Evolutionary conservation across 805 yeast genomes (phyloP), one percentile per base, ranked within the genome.

Genomic region (Clavispora asparagi): DNA sequence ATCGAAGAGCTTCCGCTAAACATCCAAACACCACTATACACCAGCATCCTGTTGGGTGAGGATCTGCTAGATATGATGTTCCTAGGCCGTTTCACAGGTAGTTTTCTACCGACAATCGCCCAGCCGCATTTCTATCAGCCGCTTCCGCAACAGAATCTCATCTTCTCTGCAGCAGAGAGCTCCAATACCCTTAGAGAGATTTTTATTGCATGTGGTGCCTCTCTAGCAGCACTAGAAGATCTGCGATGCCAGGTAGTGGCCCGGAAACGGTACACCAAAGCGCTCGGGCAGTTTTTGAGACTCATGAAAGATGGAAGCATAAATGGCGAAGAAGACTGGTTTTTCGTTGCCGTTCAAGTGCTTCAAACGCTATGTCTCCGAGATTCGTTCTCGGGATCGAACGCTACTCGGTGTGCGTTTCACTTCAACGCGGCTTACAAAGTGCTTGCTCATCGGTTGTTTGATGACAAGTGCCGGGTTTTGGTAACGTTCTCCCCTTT

Each of bases 341-440:
- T 53, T 39, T 48, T 53, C 17, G 54, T 53, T 5, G 56, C 56
- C 3, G 56, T 50, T 14, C 56, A 53, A 39, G 53, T 51, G 5
- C 52, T 53, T 8, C 56, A 53, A 26, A 46, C 45, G 3, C 43
- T 51, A 14, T 48, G 54, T 26, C 46, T 51, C 11, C 42, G 56
- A 13, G 56, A 51, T 25, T 31, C 39, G 3, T 48, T 51, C 19
- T 43, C 42, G 11, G 43, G 42, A 8, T 36, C 47, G 10, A 51
- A 53, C 26, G 56, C 53, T 30, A 53, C 56, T 5, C 39, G 54
- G 12, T 49, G 54, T 33, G 54, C 56, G 3, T 47, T 48, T 7
- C 56, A 53, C 37, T 50, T 53, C 37, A 47, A 46, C 9, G 47
- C 51, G n/a, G 56, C 56, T 7, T 39, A 48, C 36, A 36, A 37